Conservation (phyloP, 768 basidiomycete species). For the Kwoniella heveanensis region DNA sequence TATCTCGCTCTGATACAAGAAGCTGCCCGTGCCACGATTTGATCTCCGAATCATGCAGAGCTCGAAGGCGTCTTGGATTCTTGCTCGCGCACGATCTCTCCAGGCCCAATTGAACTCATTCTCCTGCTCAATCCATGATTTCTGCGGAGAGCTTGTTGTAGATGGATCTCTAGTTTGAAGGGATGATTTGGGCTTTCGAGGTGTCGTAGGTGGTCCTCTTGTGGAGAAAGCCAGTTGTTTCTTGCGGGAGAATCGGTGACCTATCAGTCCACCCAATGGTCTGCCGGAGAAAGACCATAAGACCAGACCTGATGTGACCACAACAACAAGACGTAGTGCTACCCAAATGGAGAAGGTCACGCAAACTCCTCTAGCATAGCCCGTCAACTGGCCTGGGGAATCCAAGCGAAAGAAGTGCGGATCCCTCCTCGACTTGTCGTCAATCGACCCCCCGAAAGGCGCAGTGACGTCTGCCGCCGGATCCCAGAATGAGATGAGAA, state of each 20-base stretch:
- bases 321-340: conserved; percentile 70
- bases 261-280: conserved; percentile 77
- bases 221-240: neutral
- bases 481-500: conserved; percentile 68
- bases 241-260: conserved; percentile 7
- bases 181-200: conserved; percentile 23
- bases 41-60: conserved; percentile 65
- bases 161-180: conserved; percentile 35
- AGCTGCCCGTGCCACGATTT: neutral
- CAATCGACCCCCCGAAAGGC: conserved; percentile 61
- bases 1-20: conserved; percentile 14
- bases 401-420: conserved; percentile 71
- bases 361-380: conserved; percentile 76
- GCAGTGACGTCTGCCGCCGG: conserved; percentile 61
- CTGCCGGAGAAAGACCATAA: conserved; percentile 78
- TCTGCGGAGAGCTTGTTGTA: conserved; percentile 34
- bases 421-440: conserved; percentile 60
- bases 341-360: conserved; percentile 80
- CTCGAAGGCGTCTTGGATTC: conserved; percentile 78
- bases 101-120: conserved; percentile 74
- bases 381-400: conserved; percentile 65
- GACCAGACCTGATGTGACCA: conserved; percentile 72
- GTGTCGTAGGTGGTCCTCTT: conserved; percentile 18
- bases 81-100: conserved; percentile 69
- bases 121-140: conserved; percentile 52